Conservation (phyloP, 495 filamentous ascomycete genomes). For the Bryoglossum gracile region DNA sequence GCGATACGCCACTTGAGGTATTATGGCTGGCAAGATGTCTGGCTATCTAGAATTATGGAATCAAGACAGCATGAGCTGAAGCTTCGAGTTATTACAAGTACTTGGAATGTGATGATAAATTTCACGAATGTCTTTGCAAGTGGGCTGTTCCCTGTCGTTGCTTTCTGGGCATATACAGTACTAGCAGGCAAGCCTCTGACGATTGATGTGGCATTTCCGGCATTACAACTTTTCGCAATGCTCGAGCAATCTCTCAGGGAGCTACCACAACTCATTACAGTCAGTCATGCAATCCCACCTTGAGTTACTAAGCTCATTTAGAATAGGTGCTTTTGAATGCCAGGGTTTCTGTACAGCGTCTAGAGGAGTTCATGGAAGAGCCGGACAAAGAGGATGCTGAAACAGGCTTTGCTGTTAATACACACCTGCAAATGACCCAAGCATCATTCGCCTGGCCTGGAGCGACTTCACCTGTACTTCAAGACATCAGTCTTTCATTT, state of each 20-base stretch:
- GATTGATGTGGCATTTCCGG: constrained; percentile 76
- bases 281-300: no score
- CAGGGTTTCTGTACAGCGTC: constrained; percentile 64
- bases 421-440: constrained; percentile 45
- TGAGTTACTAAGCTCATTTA: no score
- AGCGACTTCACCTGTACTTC: constrained; percentile 49
- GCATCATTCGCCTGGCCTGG: constrained; percentile 78
- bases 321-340: constrained; percentile 54
- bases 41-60: constrained; percentile 66
- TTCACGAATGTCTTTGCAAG: constrained; percentile 58
- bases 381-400: constrained; percentile 57
- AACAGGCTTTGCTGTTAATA: constrained; percentile 27
- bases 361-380: constrained; percentile 78
- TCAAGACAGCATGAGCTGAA: constrained; percentile 60
- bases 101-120: constrained; percentile 51
- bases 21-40: constrained; percentile 80
- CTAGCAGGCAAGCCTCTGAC: constrained; percentile 55
- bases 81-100: constrained; percentile 53
- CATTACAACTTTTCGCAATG: constrained; percentile 69
- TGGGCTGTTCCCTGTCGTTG: constrained; percentile 67
- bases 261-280: constrained; percentile 61
- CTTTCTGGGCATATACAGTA: constrained; percentile 70
- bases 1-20: constrained; percentile 78
- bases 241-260: constrained; percentile 62
- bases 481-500: constrained; percentile 53